Percentiles rank a stretch among this genome's conserved stretches.
Conservation (phyloP, 1,284 basidiomycete species). For the Trichosporon ovoides region DNA sequence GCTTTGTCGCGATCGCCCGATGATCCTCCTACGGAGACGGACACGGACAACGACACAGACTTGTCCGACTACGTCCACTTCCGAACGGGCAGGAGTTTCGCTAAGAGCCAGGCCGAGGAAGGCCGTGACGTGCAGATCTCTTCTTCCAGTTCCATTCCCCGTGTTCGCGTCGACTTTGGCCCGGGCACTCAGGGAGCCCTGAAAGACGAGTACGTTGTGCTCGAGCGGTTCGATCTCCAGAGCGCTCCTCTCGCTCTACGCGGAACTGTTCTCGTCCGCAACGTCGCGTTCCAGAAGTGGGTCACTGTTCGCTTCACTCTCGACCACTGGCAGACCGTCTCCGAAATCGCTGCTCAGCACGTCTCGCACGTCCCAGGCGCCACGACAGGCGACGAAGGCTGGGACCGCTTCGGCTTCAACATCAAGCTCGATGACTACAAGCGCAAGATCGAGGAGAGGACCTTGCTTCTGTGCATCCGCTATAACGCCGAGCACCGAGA, state of each 20-base stretch:
- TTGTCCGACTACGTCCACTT: slow-evolving; percentile 47
- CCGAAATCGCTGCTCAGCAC: slow-evolving; percentile 51
- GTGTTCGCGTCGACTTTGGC: slow-evolving; percentile 44
- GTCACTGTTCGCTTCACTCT: slow-evolving; percentile 55
- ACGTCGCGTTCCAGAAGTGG: slow-evolving; percentile 55
- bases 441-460: slow-evolving; percentile 60
- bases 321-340: slow-evolving; percentile 56
- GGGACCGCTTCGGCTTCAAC: slow-evolving; percentile 52
- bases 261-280: slow-evolving; percentile 52
- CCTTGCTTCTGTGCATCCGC: slow-evolving; percentile 62
- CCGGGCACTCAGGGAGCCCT: slow-evolving; percentile 38
- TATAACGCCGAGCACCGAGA: slow-evolving; percentile 52
- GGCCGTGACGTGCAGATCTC: slow-evolving; percentile 37
- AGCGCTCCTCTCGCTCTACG: slow-evolving; percentile 41
- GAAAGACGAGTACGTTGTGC: slow-evolving; percentile 38
- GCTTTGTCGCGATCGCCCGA: slow-evolving; percentile 45
- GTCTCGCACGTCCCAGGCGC: slow-evolving; percentile 45
- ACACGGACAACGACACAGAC: slow-evolving; percentile 46
- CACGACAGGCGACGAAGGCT: slow-evolving; percentile 47
- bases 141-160: slow-evolving; percentile 37
- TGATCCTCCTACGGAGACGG: slow-evolving; percentile 40
- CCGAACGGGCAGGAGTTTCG: slow-evolving; percentile 38
- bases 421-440: slow-evolving; percentile 72
- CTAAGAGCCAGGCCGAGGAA: slow-evolving; percentile 13
- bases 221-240: slow-evolving; percentile 44